Percentiles rank a stretch among this genome's conserved stretches.
phyloP scores from a whole-genome alignment of 2,329 filamentous ascomycete species.

The Fusarium fujikuroi region DNA sequence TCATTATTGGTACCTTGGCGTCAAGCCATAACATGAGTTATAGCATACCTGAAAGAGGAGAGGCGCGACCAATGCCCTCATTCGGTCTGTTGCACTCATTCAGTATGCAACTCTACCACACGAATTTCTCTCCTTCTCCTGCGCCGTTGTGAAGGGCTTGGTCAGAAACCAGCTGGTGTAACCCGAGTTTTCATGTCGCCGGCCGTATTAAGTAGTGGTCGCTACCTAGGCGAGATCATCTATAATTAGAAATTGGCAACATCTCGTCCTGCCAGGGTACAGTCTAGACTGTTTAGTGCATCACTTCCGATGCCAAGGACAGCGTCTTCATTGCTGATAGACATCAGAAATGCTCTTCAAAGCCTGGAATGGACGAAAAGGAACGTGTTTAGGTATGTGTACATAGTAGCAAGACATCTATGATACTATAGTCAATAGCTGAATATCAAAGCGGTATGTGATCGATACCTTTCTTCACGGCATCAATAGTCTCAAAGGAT shows the following conservation, averaged over 20 bases:
- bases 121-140: background rate
- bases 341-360: background rate
- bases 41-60: background rate
- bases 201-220: background rate
- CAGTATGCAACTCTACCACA: background rate
- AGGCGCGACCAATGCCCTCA: background rate
- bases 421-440: background rate
- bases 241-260: slow-evolving; percentile 29
- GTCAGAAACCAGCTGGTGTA: slow-evolving; percentile 10
- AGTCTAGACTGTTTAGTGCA: background rate
- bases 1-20: background rate
- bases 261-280: background rate
- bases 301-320: slow-evolving; percentile 20
- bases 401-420: background rate
- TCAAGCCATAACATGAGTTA: background rate
- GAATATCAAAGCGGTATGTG: slow-evolving; percentile 19
- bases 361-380: background rate
- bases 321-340: slow-evolving; percentile 2
- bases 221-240: slow-evolving; percentile 20
- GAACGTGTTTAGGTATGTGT: background rate
- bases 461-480: background rate
- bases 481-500: background rate
- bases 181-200: slow-evolving; percentile 18
- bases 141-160: background rate
- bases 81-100: background rate